A percentile compares a stretch with the other conserved stretches of the same genome.
Evolutionary conservation across 2,329 filamentous ascomycete genomes (phyloP).

Genomic region (Nakataea oryzae): DNA sequence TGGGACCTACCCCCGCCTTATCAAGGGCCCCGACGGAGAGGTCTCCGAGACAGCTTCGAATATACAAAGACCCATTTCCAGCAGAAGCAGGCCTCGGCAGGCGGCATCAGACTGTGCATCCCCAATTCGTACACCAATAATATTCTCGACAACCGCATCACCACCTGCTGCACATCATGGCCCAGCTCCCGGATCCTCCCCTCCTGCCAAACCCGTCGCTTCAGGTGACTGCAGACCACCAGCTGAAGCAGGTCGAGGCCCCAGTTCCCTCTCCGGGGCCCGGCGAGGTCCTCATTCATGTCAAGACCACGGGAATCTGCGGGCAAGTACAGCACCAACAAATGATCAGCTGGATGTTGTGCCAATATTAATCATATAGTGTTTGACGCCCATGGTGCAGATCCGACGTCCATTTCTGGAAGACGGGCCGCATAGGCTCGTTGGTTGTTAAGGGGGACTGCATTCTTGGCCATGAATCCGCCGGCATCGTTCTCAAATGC

Average conservation of each 20-base stretch:
- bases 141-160: not conserved
- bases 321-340: conserved; percentile 28
- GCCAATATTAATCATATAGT: not conserved
- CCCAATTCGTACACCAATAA: not conserved
- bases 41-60: not conserved
- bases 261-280: conserved; percentile 42
- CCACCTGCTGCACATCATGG: not conserved
- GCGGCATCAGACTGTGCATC: no score
- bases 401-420: conserved; percentile 62
- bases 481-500: conserved; percentile 46
- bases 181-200: not conserved
- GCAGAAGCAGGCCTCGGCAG: not conserved
- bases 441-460: conserved; percentile 52
- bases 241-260: conserved; percentile 43
- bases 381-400: conserved; percentile 20
- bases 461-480: conserved; percentile 55
- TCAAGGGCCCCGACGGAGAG: not conserved
- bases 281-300: conserved; percentile 48
- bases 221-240: conserved; percentile 50
- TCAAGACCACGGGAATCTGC: conserved; percentile 55
- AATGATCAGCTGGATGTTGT: not conserved
- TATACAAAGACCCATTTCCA: not conserved
- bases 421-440: conserved; percentile 50
- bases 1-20: not conserved
- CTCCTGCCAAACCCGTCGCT: conserved; percentile 38